These are phyloP conservation scores for Lactifluus subvellereus DNA, from an alignment of 768 basidiomycete genomes.

Conservation along the genomic window DNA sequence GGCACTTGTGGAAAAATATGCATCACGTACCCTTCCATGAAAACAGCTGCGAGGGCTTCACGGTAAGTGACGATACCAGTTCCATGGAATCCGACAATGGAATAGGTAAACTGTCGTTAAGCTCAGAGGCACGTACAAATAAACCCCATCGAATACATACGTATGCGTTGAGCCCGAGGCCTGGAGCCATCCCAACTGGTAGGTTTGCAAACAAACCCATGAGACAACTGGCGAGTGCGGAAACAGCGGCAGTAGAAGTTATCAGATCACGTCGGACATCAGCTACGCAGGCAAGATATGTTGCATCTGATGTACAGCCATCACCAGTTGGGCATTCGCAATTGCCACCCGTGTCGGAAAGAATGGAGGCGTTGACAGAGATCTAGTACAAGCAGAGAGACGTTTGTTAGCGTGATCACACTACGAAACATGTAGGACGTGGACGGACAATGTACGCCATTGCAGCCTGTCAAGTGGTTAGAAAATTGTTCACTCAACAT, in stretches of 20 bases:
- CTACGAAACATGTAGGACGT: not conserved
- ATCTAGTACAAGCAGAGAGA: conserved; percentile 42
- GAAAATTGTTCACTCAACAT: conserved; percentile 17
- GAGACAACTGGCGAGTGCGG: conserved; percentile 67
- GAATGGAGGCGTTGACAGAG: conserved; percentile 78
- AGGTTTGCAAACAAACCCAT: conserved; percentile 84
- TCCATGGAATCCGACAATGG: conserved; percentile 82
- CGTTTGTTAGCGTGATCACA: not conserved
- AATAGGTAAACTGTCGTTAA: conserved; percentile 68
- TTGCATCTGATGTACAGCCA: conserved; percentile 45
- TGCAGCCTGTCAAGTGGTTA: conserved; percentile 44
- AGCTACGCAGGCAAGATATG: conserved; percentile 49
- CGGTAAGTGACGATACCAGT: conserved; percentile 64
- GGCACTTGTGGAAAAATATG: not conserved
- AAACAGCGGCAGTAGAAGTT: conserved; percentile 73
- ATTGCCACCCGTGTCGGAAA: conserved; percentile 72
- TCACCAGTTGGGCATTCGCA: conserved; percentile 66
- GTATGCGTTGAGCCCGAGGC: conserved; percentile 78
- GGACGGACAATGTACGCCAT: conserved; percentile 73
- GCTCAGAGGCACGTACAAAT: not conserved
- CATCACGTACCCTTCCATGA: conserved; percentile 68
- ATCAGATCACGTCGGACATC: conserved; percentile 73
- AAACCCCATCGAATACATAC: conserved; percentile 36
- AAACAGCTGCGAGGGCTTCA: conserved; percentile 80
- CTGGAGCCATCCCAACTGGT: conserved; percentile 86